These are phyloP conservation scores for Chrysanthemum makinoi DNA, from an alignment of 129 eudicot genomes.

Conservation along the genomic window DNA sequence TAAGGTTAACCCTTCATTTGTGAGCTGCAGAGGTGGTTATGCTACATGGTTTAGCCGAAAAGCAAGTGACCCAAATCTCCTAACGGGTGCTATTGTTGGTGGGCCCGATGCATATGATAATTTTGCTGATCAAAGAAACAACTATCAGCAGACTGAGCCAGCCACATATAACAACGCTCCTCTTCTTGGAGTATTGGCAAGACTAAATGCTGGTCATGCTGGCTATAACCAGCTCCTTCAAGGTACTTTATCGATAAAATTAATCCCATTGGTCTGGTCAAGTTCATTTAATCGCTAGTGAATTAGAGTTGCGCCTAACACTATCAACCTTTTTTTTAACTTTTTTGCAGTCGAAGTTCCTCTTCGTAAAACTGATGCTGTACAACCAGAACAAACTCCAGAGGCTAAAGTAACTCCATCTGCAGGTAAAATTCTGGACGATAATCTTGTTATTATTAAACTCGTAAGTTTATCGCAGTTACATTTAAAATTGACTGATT, in stretches of 20 bases:
- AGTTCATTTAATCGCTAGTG: neutral
- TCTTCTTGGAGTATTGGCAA: slow-evolving; percentile 48
- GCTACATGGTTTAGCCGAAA: slow-evolving; percentile 48
- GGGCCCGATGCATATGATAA: slow-evolving; percentile 40
- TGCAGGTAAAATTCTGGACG: slow-evolving; percentile 42
- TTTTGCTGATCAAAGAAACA: slow-evolving; percentile 37
- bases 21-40: slow-evolving; percentile 64
- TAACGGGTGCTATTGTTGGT: slow-evolving; percentile 39
- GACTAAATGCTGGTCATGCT: slow-evolving; percentile 65
- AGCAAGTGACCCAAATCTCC: slow-evolving; percentile 44
- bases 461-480: no score
- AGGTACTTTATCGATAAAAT: slow-evolving; percentile 31
- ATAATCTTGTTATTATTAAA: neutral
- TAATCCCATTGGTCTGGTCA: no score
- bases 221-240: slow-evolving; percentile 93
- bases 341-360: slow-evolving; percentile 63
- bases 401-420: slow-evolving; percentile 32
- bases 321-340: neutral
- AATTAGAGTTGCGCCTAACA: neutral
- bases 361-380: slow-evolving; percentile 35
- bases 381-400: slow-evolving; percentile 23
- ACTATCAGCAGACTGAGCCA: slow-evolving; percentile 45
- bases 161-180: slow-evolving; percentile 46
- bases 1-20: slow-evolving; percentile 44
- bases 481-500: neutral